Base-by-base conservation (phyloP, 1,284 basidiomycete genomes). In the Sporisorium graminicola region DNA sequence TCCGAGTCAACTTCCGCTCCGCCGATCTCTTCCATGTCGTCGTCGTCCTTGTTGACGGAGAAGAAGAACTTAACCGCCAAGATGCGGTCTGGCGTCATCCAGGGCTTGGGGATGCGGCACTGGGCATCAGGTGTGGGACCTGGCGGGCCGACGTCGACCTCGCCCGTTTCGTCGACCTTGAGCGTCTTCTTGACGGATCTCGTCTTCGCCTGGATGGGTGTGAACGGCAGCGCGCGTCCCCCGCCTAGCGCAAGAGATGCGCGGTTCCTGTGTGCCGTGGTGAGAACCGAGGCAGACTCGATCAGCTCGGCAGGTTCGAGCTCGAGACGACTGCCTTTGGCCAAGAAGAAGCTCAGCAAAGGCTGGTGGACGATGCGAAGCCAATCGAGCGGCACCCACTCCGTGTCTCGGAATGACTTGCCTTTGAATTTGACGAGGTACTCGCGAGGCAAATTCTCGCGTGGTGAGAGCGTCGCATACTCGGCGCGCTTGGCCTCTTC, bases 381-480 rank as follows among this genome's bases (percentile, higher is more conserved):
- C 79, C 79, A 80, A 44, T 66, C 65, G 58, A 78, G 79, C 13
- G 79, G 74, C 22, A 80, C 71, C 79, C 79, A 80, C 24, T 70
- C 67, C 5, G 69, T 74, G 37, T 80, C 64, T 26, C 77, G 70
- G 64, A 67, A 80, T 7, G 79, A 78, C 29, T 29, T 43, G 42
- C 59, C 65, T 40, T 74, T 66, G 73, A 81, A 81, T 54, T 77
- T 78, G 76, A 80, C 79, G 40, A 80, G 71, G 55, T 80, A 80
- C 35, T 80, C 79, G n/a, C 79, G 66, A 6, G 64, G 53, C 43
- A 80, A 53, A 20, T 72, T 66, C 47, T 80, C 77, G 37, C 52
- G 58, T 18, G 58, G 47, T 9, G 65, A 74, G 13, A 70, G 42
- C 9, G 37, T 55, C 12, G 77, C 62, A 22, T 74, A 68, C 13